Percentiles rank a stretch among this genome's conserved stretches.
These are phyloP conservation scores for Juncus effusus DNA, from an alignment of 176 grass and related monocot species.

Conservation along the genomic window DNA sequence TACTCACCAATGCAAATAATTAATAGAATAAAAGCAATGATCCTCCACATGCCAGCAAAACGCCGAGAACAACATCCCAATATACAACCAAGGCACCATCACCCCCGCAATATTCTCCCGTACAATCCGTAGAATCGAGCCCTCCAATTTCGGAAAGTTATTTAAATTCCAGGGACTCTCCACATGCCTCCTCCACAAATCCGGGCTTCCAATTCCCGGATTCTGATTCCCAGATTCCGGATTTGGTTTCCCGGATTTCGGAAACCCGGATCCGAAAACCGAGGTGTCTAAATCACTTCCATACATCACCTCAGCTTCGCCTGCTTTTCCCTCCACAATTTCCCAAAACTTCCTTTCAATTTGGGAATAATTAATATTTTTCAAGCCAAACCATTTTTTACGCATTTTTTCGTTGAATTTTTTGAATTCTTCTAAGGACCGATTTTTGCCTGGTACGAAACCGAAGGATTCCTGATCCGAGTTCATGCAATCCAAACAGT, in stretches of 20 bases:
- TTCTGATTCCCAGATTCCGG: slow-evolving; percentile 37
- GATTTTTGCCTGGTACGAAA: slow-evolving; percentile 61
- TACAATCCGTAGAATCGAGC: slow-evolving; percentile 79
- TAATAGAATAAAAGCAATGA: slow-evolving; percentile 98
- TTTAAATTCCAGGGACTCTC: slow-evolving; percentile 87
- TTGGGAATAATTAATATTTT: slow-evolving; percentile 46
- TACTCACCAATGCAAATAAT: slow-evolving; percentile 92
- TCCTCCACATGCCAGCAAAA: slow-evolving; percentile 99
- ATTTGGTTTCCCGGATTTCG: slow-evolving; percentile 43
- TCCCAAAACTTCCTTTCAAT: slow-evolving; percentile 94
- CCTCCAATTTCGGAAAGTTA: slow-evolving; percentile 82
- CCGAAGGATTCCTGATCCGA: slow-evolving; percentile 73
- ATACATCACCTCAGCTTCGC: slow-evolving; percentile 89
- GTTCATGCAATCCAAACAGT: slow-evolving; percentile 82
- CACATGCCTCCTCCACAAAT: slow-evolving; percentile 50
- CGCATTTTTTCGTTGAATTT: slow-evolving; percentile 60
- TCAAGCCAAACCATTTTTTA: slow-evolving; percentile 61
- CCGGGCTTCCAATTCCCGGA: neutral
- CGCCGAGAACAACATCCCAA: slow-evolving; percentile 92
- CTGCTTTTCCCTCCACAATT: slow-evolving; percentile 83
- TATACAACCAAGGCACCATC: slow-evolving; percentile 96
- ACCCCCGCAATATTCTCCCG: slow-evolving; percentile 86
- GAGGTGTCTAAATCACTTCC: slow-evolving; percentile 94
- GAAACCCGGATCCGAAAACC: slow-evolving; percentile 85
- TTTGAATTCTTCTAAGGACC: slow-evolving; percentile 56